Evolutionary conservation across 306 rosid species (phyloP), one percentile per base, ranked within the genome.

Genomic region (Carpinus viminea): DNA sequence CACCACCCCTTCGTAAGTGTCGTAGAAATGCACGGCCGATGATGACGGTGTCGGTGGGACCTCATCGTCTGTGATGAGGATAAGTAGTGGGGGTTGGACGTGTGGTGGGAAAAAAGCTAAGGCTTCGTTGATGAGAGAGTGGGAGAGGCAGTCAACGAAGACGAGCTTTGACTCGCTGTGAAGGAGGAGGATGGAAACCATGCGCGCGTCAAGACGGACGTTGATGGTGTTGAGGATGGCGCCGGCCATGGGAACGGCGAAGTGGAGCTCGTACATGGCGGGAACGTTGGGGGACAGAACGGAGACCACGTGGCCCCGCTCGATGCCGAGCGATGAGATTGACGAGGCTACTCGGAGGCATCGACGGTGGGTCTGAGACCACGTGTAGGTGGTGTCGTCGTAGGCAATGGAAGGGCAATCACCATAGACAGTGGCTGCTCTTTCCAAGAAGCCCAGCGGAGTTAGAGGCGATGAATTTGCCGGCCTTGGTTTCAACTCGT

Each of bases 191-290:
- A 79, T 73, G 53, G 91, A 83, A 76, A 92, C 10, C 18, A 85
- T 87, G 45, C 88, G 85, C 17, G 95, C 78, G 77, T 92, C 90
- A 0, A 90, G 95, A 73, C 97, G 93, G 43, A 81, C 78, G 83
- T 92, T 92, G 92, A 92, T 78, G 71, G 64, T 84, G 84, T 88
- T 89, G 55, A 90, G 91, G 62, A 89, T 24, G 0, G 89, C 93
- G 31, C 95, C 93, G 62, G 95, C 8, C 90, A 92, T 90, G 57
- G 95, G 95, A 43, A 88, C 86, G 47, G 97, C 92, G 71, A 92
- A 92, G 57, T 90, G 95, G 66, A 90, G 95, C 88, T 92, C 95
- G 70, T 87, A 90, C 92, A 86, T 89, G 81, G 97, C 86, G 1
- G 95, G 97, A 74, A 85, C 55, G 74, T 92, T 92, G 2, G 95